These are phyloP conservation scores for Cercospora brassicicola DNA, from an alignment of 2,329 filamentous ascomycete genomes.

Conservation along the genomic window DNA sequence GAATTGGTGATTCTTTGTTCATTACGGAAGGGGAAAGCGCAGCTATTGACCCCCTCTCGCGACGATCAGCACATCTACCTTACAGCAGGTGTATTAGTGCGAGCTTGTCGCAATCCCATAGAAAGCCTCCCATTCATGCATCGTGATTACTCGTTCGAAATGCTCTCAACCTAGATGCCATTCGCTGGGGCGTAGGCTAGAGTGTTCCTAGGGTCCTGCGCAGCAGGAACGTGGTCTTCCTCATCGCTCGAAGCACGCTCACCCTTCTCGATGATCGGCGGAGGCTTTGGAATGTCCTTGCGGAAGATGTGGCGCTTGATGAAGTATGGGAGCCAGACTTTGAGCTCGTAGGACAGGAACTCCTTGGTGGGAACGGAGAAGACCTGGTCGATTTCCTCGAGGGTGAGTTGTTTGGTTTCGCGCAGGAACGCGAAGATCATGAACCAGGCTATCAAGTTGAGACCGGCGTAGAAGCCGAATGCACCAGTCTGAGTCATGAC, in stretches of 20 bases:
- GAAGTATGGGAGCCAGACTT: slow-evolving; percentile 45
- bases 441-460: slow-evolving; percentile 58
- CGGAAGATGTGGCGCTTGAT: slow-evolving; percentile 45
- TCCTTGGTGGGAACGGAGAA: slow-evolving; percentile 53
- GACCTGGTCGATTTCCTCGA: slow-evolving; percentile 53
- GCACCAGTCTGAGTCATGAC: slow-evolving; percentile 56
- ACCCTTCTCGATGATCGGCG: slow-evolving; percentile 41
- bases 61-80: neutral
- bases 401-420: slow-evolving; percentile 51
- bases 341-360: slow-evolving; percentile 44
- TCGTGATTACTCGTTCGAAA: neutral
- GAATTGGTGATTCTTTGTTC: neutral
- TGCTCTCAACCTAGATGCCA: neutral
- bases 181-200: neutral
- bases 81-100: neutral
- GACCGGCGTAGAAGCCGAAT: slow-evolving; percentile 58
- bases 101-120: neutral
- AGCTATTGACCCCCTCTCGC: neutral
- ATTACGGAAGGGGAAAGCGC: neutral
- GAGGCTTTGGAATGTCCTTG: slow-evolving; percentile 42
- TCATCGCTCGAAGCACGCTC: slow-evolving; percentile 17
- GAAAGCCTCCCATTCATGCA: neutral
- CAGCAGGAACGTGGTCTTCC: slow-evolving; percentile 4
- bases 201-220: neutral
- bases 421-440: slow-evolving; percentile 50